Evolutionary conservation across 2,329 filamentous ascomycete species (phyloP).

Genomic region (Davidsoniella virescens): DNA sequence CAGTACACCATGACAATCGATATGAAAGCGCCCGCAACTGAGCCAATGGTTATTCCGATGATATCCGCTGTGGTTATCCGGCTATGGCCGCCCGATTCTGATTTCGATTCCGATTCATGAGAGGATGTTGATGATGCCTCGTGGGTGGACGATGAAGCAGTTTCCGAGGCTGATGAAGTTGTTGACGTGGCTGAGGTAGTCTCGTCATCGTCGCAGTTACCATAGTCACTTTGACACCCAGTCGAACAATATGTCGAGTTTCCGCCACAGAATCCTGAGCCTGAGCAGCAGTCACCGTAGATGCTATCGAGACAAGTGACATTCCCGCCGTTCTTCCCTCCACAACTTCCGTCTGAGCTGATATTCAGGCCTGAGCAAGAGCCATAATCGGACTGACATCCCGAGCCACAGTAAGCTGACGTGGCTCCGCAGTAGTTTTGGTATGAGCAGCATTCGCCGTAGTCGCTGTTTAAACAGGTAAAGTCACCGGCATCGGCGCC

Average conservation of each 20-base stretch:
- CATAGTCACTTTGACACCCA: slow-evolving; percentile 15
- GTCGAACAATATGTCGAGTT: slow-evolving; percentile 13
- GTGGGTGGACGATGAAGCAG: too few species aligned
- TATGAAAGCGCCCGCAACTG: too few species aligned
- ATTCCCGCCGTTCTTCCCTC: slow-evolving; percentile 14
- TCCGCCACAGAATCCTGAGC: slow-evolving; percentile 15
- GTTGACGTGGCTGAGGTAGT: background rate
- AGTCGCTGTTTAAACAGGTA: slow-evolving; percentile 11
- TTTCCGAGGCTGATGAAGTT: background rate
- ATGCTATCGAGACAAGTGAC: slow-evolving; percentile 21
- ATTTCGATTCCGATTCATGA: too few species aligned
- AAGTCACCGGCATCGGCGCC: background rate
- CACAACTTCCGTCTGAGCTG: slow-evolving; percentile 21
- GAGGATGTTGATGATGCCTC: too few species aligned
- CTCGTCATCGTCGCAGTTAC: slow-evolving; percentile 13
- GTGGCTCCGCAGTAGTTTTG: slow-evolving; percentile 15
- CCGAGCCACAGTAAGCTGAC: slow-evolving; percentile 15
- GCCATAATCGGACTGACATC: slow-evolving; percentile 23
- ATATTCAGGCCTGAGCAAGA: slow-evolving; percentile 15
- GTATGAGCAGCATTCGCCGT: slow-evolving; percentile 18
- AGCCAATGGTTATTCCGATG: too few species aligned
- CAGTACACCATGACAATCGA: too few species aligned
- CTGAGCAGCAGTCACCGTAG: slow-evolving; percentile 19
- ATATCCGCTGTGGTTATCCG: too few species aligned
- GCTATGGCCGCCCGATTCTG: too few species aligned